Conservation (phyloP, 148 eudicot species). For the Rhododendron williamsianum region DNA sequence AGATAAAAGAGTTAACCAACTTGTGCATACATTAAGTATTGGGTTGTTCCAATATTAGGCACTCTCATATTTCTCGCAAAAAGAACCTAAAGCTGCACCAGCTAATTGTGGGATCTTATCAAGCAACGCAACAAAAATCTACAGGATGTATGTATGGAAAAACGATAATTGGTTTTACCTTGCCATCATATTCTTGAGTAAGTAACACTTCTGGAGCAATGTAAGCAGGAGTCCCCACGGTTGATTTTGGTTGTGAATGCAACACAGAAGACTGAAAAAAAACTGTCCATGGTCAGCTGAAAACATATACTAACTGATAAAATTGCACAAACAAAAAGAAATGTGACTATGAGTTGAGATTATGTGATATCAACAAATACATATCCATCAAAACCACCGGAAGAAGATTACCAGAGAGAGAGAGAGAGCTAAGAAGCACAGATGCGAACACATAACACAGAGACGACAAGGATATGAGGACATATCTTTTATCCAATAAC, state of each 20-base stretch:
- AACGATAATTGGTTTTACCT: constrained; percentile 34
- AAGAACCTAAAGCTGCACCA: not conserved
- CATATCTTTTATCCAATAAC: not conserved
- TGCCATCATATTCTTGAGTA: constrained; percentile 87
- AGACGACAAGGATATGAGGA: not conserved
- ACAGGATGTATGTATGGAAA: not conserved
- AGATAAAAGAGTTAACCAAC: not conserved
- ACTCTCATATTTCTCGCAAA: not conserved
- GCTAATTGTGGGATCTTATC: not conserved
- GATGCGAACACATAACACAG: not conserved
- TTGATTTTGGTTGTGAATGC: constrained; percentile 95
- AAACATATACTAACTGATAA: not conserved
- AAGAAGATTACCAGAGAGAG: not conserved
- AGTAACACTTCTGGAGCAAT: constrained; percentile 93
- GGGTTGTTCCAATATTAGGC: not conserved
- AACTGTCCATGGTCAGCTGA: constrained; percentile 8
- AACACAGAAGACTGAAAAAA: constrained; percentile 72
- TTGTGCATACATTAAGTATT: not conserved
- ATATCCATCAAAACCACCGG: not conserved
- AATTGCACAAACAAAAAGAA: not conserved
- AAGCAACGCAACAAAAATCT: not conserved
- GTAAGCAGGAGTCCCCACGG: constrained; percentile 95
- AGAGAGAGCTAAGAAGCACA: not conserved
- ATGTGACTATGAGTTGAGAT: not conserved
- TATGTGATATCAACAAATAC: not conserved